Conservation (phyloP, 129 eudicot genomes). For the Mikania micrantha region DNA sequence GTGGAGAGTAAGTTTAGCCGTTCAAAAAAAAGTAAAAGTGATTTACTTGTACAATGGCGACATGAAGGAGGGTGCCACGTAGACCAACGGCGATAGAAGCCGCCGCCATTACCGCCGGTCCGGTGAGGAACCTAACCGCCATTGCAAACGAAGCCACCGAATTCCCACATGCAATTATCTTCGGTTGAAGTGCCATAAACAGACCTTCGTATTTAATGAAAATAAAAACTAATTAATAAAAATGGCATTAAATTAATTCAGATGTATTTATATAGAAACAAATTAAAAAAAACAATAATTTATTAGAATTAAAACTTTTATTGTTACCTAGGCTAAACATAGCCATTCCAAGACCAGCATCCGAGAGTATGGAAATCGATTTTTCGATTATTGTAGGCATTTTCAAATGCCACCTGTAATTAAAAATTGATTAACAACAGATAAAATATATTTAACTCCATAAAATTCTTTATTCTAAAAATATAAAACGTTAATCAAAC, state of each 20-base stretch:
- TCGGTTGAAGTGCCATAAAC: constrained; percentile 98
- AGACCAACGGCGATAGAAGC: constrained; percentile 90
- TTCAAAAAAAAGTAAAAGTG: too few relatives aligned
- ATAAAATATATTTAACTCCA: background rate
- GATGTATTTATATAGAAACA: background rate
- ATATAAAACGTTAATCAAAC: background rate
- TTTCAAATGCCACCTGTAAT: constrained; percentile 72
- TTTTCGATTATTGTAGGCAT: constrained; percentile 68
- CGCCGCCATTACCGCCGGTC: constrained; percentile 97
- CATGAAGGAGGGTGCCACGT: constrained; percentile 73
- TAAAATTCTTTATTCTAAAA: background rate
- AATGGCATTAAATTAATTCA: too few relatives aligned
- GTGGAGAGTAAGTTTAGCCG: too few relatives aligned
- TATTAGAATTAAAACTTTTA: background rate
- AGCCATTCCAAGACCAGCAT: constrained; percentile 99
- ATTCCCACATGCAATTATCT: constrained; percentile 93
- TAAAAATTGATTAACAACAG: background rate
- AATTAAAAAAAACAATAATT: background rate
- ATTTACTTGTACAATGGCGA: constrained; percentile 94
- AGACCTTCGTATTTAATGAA: constrained; percentile 39
- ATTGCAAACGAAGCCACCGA: constrained; percentile 79
- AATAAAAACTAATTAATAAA: background rate
- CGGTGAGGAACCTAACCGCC: constrained; percentile 96
- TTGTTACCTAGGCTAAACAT: constrained; percentile 98
- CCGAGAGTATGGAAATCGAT: constrained; percentile 80